phyloP scores from a whole-genome alignment of 2,329 filamentous ascomycete genomes.

The Aspergillus terreus region DNA sequence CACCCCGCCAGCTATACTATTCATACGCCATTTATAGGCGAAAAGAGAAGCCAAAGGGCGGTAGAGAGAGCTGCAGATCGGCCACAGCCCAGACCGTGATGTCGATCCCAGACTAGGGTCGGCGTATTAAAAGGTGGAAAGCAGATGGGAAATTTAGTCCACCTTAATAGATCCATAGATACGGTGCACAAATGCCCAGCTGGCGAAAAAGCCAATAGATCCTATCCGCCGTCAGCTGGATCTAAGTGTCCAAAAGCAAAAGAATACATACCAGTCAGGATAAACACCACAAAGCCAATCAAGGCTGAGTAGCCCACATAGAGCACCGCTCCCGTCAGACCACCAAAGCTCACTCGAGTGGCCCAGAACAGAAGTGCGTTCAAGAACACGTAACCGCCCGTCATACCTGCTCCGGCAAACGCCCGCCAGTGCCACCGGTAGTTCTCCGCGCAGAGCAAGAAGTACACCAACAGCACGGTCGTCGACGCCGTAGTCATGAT shows the following conservation, averaged over 20 bases:
- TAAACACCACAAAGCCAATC: slow-evolving; percentile 86
- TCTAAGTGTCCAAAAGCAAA: not conserved
- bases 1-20: too few species aligned
- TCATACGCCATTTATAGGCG: too few species aligned
- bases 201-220: slow-evolving; percentile 91
- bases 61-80: too few species aligned
- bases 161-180: slow-evolving; percentile 99
- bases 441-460: slow-evolving; percentile 91
- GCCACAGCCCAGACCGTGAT: too few species aligned
- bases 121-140: too few species aligned
- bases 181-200: slow-evolving; percentile 88
- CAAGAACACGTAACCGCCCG: slow-evolving; percentile 84
- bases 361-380: slow-evolving; percentile 90
- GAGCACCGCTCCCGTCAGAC: slow-evolving; percentile 79
- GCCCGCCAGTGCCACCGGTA: slow-evolving; percentile 99
- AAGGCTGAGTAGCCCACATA: slow-evolving; percentile 91
- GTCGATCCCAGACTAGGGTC: too few species aligned
- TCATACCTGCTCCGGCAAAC: slow-evolving; percentile 87
- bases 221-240: slow-evolving; percentile 50
- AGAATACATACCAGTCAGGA: slow-evolving; percentile 75
- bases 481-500: slow-evolving; percentile 90
- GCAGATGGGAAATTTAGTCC: slow-evolving; percentile 54
- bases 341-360: slow-evolving; percentile 79
- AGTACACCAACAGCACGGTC: slow-evolving; percentile 92
- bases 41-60: too few species aligned